Conservation (phyloP, 2,329 filamentous ascomycete species). For the Polytolypa hystricis region DNA sequence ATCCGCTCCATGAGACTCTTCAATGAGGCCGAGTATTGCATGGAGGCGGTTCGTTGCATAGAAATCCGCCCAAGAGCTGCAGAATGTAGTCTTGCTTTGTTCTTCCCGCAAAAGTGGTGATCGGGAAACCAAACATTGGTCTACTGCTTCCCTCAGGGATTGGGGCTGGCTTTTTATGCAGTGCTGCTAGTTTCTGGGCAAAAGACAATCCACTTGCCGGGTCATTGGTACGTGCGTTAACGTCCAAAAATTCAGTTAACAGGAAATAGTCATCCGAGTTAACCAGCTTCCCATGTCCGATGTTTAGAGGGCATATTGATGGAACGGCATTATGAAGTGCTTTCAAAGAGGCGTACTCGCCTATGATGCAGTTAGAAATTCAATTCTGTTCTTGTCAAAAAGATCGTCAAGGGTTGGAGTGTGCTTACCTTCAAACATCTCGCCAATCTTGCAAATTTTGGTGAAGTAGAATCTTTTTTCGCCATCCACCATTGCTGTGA, state of each 20-base stretch:
- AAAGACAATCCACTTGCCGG: slow-evolving; percentile 48
- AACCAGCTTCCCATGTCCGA: slow-evolving; percentile 56
- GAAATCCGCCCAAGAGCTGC: background rate
- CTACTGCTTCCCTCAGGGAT: slow-evolving; percentile 38
- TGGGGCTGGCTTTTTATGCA: slow-evolving; percentile 68
- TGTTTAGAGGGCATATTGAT: slow-evolving; percentile 60
- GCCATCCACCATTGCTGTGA: background rate
- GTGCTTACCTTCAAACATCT: background rate
- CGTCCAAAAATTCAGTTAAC: slow-evolving; percentile 70
- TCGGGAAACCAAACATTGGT: background rate
- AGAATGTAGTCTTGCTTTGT: background rate
- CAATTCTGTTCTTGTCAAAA: too few species aligned
- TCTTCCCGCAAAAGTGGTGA: background rate
- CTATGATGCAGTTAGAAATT: too few species aligned
- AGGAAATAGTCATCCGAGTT: slow-evolving; percentile 37
- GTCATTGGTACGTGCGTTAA: slow-evolving; percentile 36
- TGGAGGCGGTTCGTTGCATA: background rate
- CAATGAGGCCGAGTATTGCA: background rate
- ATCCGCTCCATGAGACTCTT: background rate
- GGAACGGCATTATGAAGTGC: slow-evolving; percentile 65
- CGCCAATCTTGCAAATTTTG: background rate
- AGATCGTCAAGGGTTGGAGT: background rate
- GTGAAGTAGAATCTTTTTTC: background rate
- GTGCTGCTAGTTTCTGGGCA: slow-evolving; percentile 62
- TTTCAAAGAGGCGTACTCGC: slow-evolving; percentile 74